phyloP scores from a whole-genome alignment of 345 rosid genomes.

The Garcia nutans region DNA sequence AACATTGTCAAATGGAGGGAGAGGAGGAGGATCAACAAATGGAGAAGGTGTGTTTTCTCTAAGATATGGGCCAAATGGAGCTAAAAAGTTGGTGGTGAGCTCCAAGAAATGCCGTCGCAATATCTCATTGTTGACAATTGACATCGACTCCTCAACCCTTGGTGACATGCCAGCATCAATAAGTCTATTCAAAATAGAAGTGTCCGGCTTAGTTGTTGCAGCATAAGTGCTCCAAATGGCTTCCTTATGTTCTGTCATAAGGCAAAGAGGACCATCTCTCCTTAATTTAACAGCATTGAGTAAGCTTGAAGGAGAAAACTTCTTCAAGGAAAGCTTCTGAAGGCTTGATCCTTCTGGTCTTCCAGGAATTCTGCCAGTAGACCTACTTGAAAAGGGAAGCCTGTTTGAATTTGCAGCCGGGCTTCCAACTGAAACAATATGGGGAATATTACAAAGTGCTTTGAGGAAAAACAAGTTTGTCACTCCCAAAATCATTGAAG shows the following conservation, averaged over 20 bases:
- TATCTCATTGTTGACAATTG: conserved; percentile 95
- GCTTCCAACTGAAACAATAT: conserved; percentile 88
- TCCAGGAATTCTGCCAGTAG: conserved; percentile 65
- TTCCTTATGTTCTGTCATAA: conserved; percentile 98
- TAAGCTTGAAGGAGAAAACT: conserved; percentile 81
- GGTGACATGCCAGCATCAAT: conserved; percentile 95
- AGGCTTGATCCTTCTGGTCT: conserved; percentile 73
- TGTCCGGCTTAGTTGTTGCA: conserved; percentile 89
- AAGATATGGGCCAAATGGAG: conserved; percentile 96
- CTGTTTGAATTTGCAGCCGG: conserved; percentile 65
- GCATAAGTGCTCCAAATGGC: conserved; percentile 87
- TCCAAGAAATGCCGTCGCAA: conserved; percentile 94
- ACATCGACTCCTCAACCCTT: conserved; percentile 97
- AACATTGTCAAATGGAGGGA: conserved; percentile 56
- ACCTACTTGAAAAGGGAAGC: conserved; percentile 51
- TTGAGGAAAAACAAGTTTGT: conserved; percentile 94
- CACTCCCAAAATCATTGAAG: conserved; percentile 92
- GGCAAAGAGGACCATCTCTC: conserved; percentile 95
- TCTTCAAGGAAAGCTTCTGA: conserved; percentile 75
- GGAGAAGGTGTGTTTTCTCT: conserved; percentile 81
- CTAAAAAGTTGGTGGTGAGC: conserved; percentile 90
- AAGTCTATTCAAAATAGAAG: conserved; percentile 88
- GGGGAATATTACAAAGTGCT: conserved; percentile 79
- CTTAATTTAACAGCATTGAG: conserved; percentile 78
- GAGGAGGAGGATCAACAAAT: conserved; percentile 81